A percentile compares a stretch with the other conserved stretches of the same genome.
Conservation (phyloP, 305 asterid genomes). For the Fraxinus angustifolia region DNA sequence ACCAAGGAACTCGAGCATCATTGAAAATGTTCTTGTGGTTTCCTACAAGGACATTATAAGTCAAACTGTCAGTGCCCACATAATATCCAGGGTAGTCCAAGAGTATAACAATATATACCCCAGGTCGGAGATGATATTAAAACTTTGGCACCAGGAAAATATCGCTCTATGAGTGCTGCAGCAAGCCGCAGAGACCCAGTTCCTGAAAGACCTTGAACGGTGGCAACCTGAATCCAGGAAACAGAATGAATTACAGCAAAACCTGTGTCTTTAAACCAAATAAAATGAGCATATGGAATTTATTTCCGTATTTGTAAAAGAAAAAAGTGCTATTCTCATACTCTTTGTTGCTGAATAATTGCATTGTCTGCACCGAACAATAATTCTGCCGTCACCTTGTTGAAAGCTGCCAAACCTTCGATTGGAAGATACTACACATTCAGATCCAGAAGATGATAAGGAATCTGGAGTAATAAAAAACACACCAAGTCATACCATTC, state of each 20-base stretch:
- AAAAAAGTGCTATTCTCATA: conserved; percentile 31
- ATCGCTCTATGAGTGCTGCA: conserved; percentile 84
- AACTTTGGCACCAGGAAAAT: conserved; percentile 82
- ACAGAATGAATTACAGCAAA: conserved; percentile 12
- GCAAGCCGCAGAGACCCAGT: conserved; percentile 97
- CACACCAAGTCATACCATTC: conserved; percentile 12
- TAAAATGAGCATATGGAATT: neutral
- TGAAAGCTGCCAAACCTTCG: conserved; percentile 94
- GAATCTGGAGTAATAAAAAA: conserved; percentile 21
- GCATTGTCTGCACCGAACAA: conserved; percentile 75
- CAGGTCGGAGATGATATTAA: conserved; percentile 93
- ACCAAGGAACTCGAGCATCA: conserved; percentile 93
- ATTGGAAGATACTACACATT: conserved; percentile 85
- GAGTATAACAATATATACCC: conserved; percentile 49
- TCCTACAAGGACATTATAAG: conserved; percentile 46
- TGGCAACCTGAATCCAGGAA: conserved; percentile 60
- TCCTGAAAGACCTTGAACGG: conserved; percentile 97
- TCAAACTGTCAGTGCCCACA: conserved; percentile 16
- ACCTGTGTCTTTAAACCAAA: neutral
- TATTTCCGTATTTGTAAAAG: conserved; percentile 10
- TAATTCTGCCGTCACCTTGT: conserved; percentile 86
- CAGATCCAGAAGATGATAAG: conserved; percentile 26
- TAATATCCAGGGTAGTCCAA: conserved; percentile 14
- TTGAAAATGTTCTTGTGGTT: conserved; percentile 91
- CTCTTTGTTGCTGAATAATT: conserved; percentile 76